phyloP scores from a whole-genome alignment of 2,329 filamentous ascomycete species.

The Diaporthe vaccinii region DNA sequence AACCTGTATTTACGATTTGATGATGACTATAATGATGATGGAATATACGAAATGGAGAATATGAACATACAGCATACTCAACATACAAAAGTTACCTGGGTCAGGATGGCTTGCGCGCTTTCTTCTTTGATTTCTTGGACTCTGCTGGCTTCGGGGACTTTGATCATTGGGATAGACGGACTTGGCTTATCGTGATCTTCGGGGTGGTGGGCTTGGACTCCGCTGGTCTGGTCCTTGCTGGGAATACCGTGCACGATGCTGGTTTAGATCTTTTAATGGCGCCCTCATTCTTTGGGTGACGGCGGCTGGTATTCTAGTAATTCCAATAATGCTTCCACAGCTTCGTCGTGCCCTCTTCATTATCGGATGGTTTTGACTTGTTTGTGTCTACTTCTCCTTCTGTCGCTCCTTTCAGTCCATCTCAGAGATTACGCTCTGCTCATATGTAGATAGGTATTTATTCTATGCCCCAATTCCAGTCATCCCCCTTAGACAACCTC shows the following conservation, averaged over 20 bases:
- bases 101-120: not conserved
- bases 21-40: slow-evolving; percentile 32
- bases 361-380: too few species aligned
- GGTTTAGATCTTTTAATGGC: not conserved
- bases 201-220: slow-evolving; percentile 10
- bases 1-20: slow-evolving; percentile 31
- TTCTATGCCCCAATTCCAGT: not conserved
- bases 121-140: not conserved
- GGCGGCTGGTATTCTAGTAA: slow-evolving; percentile 15
- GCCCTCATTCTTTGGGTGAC: not conserved
- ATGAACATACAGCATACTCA: slow-evolving; percentile 24
- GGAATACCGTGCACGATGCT: not conserved
- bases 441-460: not conserved
- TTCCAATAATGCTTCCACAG: slow-evolving; percentile 17
- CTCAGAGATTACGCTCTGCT: not conserved
- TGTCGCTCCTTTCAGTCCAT: not conserved
- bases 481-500: not conserved
- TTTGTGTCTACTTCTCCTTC: too few species aligned
- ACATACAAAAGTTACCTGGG: slow-evolving; percentile 11
- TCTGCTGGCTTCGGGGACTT: slow-evolving; percentile 27
- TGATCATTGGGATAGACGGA: slow-evolving; percentile 1
- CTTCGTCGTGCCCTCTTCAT: not conserved
- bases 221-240: slow-evolving; percentile 31
- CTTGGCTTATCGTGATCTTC: not conserved
- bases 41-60: slow-evolving; percentile 24